Conservation (phyloP, 1,284 basidiomycete species). For the Boletus nobilissimus region DNA sequence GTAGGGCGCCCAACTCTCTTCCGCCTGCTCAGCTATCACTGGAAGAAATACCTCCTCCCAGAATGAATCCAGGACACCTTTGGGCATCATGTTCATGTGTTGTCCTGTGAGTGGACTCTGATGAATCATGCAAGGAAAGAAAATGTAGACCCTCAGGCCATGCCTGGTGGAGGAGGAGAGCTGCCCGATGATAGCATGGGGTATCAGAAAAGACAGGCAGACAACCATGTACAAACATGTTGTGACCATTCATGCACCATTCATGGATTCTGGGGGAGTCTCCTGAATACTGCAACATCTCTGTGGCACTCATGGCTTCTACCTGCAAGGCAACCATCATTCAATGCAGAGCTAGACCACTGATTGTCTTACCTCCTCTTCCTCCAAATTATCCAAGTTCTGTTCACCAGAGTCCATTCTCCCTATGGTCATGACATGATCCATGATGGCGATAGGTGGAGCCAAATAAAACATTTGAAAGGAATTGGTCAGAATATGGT, state of each 20-base stretch:
- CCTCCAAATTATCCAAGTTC: no score
- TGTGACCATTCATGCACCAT: background rate
- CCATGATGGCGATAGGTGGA: background rate
- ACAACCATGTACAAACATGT: conserved; percentile 19
- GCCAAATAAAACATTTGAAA: conserved; percentile 36
- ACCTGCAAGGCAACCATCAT: no score
- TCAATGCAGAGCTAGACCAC: no score
- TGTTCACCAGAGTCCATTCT: no score
- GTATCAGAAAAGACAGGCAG: background rate
- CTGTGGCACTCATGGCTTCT: conserved; percentile 4
- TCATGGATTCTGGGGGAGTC: background rate
- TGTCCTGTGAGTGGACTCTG: background rate
- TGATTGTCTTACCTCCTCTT: no score
- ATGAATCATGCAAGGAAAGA: conserved; percentile 37
- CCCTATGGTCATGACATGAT: conserved; percentile 25
- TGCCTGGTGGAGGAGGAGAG: no score
- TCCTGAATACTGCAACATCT: conserved; percentile 23
- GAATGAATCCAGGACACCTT: conserved; percentile 23
- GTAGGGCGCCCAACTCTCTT: background rate
- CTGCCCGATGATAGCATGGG: no score
- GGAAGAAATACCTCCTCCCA: conserved; percentile 29
- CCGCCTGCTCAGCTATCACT: background rate
- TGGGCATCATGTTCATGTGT: background rate
- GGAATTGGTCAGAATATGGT: conserved; percentile 7
- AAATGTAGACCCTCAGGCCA: conserved; percentile 14